Evolutionary conservation across 176 grass and related monocot species (phyloP).

Genomic region (Saccharum officinarum): DNA sequence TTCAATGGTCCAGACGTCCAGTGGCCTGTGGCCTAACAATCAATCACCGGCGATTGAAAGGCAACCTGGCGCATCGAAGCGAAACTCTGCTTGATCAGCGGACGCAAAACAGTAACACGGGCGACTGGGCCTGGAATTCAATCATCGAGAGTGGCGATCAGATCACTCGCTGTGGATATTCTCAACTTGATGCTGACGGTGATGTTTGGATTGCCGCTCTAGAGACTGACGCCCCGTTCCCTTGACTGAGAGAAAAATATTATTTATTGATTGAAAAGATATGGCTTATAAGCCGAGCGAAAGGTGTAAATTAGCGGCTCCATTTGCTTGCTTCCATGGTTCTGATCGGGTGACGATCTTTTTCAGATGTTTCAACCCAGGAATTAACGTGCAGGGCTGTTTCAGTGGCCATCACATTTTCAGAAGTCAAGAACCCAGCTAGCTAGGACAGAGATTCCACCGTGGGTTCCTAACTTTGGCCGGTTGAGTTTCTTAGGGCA

Average conservation of each 20-base stretch:
- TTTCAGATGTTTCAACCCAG: not conserved
- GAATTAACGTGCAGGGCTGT: not conserved
- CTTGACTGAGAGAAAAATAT: too few relatives aligned
- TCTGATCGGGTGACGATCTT: not conserved
- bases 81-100: not conserved
- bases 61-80: not conserved
- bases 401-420: not conserved
- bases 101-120: not conserved
- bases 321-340: not conserved
- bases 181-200: not conserved
- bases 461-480: not conserved
- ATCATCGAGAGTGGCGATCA: not conserved
- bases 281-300: too few relatives aligned
- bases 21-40: conserved; percentile 8
- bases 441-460: not conserved
- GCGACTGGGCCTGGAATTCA: not conserved
- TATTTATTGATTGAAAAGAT: too few relatives aligned
- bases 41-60: not conserved
- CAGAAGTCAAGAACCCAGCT: not conserved
- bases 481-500: not conserved
- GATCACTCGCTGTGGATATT: not conserved
- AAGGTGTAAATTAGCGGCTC: too few relatives aligned
- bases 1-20: not conserved
- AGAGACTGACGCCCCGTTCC: not conserved
- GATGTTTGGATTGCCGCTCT: not conserved